These are phyloP conservation scores for Linnemannia schmuckeri DNA, from an alignment of 192 early-diverging fungal species.

Conservation along the genomic window DNA sequence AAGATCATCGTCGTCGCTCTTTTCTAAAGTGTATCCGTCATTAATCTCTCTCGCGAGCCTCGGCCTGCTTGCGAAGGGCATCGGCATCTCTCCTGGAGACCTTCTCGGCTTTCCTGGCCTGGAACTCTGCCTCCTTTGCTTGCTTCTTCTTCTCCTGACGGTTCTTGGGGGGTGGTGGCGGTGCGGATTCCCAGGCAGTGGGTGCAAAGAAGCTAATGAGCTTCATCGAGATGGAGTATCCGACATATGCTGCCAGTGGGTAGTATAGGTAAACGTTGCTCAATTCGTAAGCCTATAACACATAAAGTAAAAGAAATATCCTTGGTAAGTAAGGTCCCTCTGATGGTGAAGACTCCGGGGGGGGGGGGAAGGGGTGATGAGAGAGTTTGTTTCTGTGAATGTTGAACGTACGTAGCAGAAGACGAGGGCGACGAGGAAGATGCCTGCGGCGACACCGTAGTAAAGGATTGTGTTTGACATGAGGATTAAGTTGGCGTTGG, in stretches of 20 bases:
- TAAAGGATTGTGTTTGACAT: slow-evolving; percentile 39
- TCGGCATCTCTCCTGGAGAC: slow-evolving; percentile 32
- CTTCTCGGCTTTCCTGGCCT: slow-evolving; percentile 34
- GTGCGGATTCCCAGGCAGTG: slow-evolving; percentile 41
- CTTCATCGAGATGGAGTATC: slow-evolving; percentile 36
- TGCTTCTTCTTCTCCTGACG: slow-evolving; percentile 54
- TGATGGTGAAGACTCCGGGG: background rate
- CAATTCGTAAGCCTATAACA: slow-evolving; percentile 32
- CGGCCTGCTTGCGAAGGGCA: slow-evolving; percentile 40
- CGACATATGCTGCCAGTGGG: slow-evolving; percentile 33
- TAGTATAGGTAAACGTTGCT: slow-evolving; percentile 42
- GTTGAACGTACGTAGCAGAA: slow-evolving; percentile 42
- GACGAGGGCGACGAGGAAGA: slow-evolving; percentile 42
- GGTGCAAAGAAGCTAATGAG: slow-evolving; percentile 29
- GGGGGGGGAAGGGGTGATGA: too few species aligned
- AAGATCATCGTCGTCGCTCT: background rate
- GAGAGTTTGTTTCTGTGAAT: background rate
- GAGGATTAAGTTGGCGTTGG: background rate
- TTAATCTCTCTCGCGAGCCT: slow-evolving; percentile 28
- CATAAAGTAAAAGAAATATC: background rate
- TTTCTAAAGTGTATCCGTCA: too few species aligned
- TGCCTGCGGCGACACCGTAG: slow-evolving; percentile 23
- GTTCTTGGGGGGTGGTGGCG: slow-evolving; percentile 35
- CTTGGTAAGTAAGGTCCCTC: background rate
- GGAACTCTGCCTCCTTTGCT: slow-evolving; percentile 34